Conservation (phyloP, 2,329 filamentous ascomycete species). For the Dothistroma pini region DNA sequence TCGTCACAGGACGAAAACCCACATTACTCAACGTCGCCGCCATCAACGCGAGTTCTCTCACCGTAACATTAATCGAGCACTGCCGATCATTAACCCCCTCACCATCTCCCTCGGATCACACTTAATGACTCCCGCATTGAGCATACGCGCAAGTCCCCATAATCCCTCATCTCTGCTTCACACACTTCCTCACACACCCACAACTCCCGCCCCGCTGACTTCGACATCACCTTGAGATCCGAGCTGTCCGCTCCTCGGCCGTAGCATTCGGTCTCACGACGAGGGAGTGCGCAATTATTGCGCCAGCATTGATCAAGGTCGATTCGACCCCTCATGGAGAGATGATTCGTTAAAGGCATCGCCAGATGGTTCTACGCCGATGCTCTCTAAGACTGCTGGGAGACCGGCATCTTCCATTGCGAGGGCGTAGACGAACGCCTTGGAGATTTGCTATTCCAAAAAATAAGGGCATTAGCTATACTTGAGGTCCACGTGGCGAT, state of each 20-base stretch:
- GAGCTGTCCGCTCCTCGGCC: slow-evolving; percentile 35
- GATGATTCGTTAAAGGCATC: slow-evolving; percentile 38
- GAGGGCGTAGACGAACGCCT: slow-evolving; percentile 42
- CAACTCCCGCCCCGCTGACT: slow-evolving; percentile 37
- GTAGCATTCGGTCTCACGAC: slow-evolving; percentile 30
- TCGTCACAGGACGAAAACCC: slow-evolving; percentile 36
- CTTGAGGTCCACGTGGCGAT: too few species aligned
- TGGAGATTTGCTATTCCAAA: too few species aligned
- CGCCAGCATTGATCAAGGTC: slow-evolving; percentile 25
- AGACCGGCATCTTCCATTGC: slow-evolving; percentile 41
- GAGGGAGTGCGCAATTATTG: slow-evolving; percentile 26
- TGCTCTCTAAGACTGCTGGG: slow-evolving; percentile 37
- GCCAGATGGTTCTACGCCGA: slow-evolving; percentile 42
- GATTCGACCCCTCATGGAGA: slow-evolving; percentile 20
- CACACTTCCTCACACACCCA: slow-evolving; percentile 36
- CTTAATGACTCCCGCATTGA: slow-evolving; percentile 40
- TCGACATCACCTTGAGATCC: slow-evolving; percentile 38
- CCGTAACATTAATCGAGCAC: slow-evolving; percentile 43
- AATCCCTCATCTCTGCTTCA: slow-evolving; percentile 38
- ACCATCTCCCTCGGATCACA: slow-evolving; percentile 38
- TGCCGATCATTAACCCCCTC: slow-evolving; percentile 41
- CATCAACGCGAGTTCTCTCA: slow-evolving; percentile 42
- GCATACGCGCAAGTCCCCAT: slow-evolving; percentile 38
- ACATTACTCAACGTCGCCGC: slow-evolving; percentile 40
- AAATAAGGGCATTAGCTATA: too few species aligned